Base-by-base conservation (phyloP, 768 basidiomycete genomes). In the Tulasnella sp. region DNA sequence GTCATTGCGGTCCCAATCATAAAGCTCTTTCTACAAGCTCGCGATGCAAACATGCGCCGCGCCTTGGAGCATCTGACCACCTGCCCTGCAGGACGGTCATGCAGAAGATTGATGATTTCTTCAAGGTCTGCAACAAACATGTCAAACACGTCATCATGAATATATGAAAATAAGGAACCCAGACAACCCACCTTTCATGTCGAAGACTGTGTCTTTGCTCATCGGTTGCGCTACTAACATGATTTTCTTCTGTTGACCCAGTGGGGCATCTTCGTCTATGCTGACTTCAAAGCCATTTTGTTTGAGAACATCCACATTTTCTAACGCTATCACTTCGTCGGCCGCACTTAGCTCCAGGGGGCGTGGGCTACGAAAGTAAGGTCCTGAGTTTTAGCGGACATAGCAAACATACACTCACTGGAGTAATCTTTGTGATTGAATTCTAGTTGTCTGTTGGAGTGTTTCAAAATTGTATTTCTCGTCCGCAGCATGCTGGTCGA, bases 391-490 rank as follows among this genome's bases (percentile, higher is more conserved):
- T 24, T 22, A 57, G 19, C 3, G 1, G 24, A 35, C 53, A 31
- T 22, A 12, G 27, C 13, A 3, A 37, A 24, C 39, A 67, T 77
- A 49, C 10, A 41, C 27, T 10, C 57, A 92, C 92, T 74, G 73
- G 63, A 93, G 76, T 3, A 98, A 69, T 54, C 70, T 78, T 60
- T 98, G 93, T 2, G 84, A 86, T 58, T 85, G 75, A 52, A 99
- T 91, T 45, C 73, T 75, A 9, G 92, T 96, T n/a, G 80, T 89
- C 57, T 76, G 72, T 64, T 98, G 93, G 52, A 98, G 67, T 1
- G 77, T 84, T 70, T 98, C 95, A 62, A 98, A 98, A 63, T 98
- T 98, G 67, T 87, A 96, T 68, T 98, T 98, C 66, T 98, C 95
- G 65, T 99, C 95, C 4, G 88, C 81, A 4, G 93, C 93, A 64